A percentile compares a stretch with the other conserved stretches of the same genome.
Evolutionary conservation across 805 yeast genomes (phyloP).

Genomic region (Wickerhamomyces tratensis): DNA sequence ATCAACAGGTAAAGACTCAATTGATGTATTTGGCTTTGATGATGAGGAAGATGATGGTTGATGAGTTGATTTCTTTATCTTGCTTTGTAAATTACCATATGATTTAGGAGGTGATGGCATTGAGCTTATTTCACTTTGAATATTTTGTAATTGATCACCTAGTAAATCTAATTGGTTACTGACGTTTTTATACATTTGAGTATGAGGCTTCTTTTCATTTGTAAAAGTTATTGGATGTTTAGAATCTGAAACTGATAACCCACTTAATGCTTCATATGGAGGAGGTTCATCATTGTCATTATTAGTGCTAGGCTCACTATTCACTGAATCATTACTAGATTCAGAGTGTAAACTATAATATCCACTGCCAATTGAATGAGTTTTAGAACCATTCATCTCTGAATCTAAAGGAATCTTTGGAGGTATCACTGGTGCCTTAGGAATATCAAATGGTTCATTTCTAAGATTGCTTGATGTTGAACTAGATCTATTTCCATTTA

Average conservation of each 20-base stretch:
- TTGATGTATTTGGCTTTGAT: background rate
- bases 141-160: background rate
- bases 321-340: background rate
- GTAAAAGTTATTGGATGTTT: background rate
- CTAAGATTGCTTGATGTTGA: background rate
- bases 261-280: constrained; percentile 1
- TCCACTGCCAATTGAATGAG: background rate
- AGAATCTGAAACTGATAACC: background rate
- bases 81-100: constrained; percentile 1
- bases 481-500: background rate
- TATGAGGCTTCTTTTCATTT: background rate
- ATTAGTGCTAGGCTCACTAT: no score
- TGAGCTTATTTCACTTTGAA: background rate
- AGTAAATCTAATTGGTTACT: background rate
- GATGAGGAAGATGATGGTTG: no score
- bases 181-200: background rate
- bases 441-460: background rate
- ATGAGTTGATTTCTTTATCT: background rate
- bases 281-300: constrained; percentile 1
- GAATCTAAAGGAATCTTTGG: constrained; percentile 1
- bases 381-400: background rate
- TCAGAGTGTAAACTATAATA: background rate
- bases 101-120: background rate
- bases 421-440: constrained; percentile 1
- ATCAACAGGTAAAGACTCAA: background rate